phyloP scores from a whole-genome alignment of 108 stramenopile species.

The Cyclotella sp. region DNA sequence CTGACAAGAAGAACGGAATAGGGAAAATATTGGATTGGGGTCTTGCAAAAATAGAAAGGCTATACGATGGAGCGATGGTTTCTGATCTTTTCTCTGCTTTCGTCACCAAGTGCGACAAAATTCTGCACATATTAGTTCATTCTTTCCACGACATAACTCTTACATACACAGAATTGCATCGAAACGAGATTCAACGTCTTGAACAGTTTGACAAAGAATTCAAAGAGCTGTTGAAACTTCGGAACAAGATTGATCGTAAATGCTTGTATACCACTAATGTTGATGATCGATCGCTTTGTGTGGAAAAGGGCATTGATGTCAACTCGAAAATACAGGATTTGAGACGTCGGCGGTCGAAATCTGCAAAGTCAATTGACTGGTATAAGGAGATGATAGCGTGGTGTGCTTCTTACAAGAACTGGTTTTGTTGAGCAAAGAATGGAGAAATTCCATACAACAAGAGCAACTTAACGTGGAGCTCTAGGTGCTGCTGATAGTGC shows the following conservation, averaged over 20 bases:
- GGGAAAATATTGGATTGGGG: slow-evolving; percentile 40
- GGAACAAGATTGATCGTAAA: slow-evolving; percentile 44
- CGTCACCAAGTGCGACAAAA: slow-evolving; percentile 27
- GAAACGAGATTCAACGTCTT: slow-evolving; percentile 31
- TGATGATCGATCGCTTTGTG: slow-evolving; percentile 42
- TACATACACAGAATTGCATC: slow-evolving; percentile 27
- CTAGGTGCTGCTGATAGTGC: too few species aligned
- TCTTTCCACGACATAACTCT: slow-evolving; percentile 32
- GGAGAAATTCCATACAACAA: neutral
- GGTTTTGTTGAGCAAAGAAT: slow-evolving; percentile 32
- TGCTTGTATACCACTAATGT: slow-evolving; percentile 26
- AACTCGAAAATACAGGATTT: slow-evolving; percentile 34
- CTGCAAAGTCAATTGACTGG: slow-evolving; percentile 25
- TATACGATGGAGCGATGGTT: slow-evolving; percentile 22
- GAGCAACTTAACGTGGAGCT: too few species aligned
- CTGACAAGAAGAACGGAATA: slow-evolving; percentile 15
- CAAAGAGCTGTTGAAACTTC: slow-evolving; percentile 32
- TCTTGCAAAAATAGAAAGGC: slow-evolving; percentile 36
- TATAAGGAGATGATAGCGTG: slow-evolving; percentile 40
- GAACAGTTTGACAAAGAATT: slow-evolving; percentile 42
- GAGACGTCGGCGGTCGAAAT: slow-evolving; percentile 22
- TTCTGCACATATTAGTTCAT: slow-evolving; percentile 35
- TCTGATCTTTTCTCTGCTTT: slow-evolving; percentile 43
- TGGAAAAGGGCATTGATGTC: slow-evolving; percentile 44
- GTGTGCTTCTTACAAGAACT: slow-evolving; percentile 53